Conservation (phyloP, 2,329 filamentous ascomycete genomes). For the Chaetoscypha palmicola region DNA sequence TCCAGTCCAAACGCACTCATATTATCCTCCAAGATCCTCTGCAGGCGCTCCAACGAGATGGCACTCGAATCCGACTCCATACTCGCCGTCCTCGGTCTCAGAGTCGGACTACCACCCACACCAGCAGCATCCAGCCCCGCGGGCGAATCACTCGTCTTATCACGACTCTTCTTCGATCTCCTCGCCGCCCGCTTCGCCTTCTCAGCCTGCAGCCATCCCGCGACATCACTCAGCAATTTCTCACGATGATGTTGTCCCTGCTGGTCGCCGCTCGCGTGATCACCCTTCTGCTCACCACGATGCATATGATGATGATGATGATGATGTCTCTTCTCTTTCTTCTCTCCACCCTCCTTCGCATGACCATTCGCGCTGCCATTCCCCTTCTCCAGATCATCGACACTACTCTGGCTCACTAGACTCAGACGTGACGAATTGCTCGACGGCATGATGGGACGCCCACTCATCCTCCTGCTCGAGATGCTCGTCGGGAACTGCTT, state of each 20-base stretch:
- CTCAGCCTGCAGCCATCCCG: constrained; percentile 78
- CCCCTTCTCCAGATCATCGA: constrained; percentile 23
- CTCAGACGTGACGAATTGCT: constrained; percentile 21
- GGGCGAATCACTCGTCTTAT: constrained; percentile 2
- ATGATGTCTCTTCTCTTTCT: constrained; percentile 10
- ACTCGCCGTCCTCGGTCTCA: constrained; percentile 42
- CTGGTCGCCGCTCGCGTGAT: too few relatives aligned
- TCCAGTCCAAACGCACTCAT: constrained; percentile 36
- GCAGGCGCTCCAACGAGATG: constrained; percentile 70
- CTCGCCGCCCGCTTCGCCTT: constrained; percentile 56
- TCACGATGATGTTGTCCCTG: too few relatives aligned
- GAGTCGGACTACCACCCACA: constrained; percentile 9
- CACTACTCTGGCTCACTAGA: constrained; percentile 19
- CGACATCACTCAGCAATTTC: constrained; percentile 64
- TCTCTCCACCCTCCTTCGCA: constrained; percentile 1
- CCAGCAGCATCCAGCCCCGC: constrained; percentile 3
- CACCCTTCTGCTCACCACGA: constrained; percentile 25
- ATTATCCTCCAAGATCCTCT: constrained; percentile 68
- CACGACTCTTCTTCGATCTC: constrained; percentile 40
- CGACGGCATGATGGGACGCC: constrained; percentile 18
- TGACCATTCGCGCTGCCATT: background rate
- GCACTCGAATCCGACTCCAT: constrained; percentile 60
- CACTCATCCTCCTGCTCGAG: constrained; percentile 22
- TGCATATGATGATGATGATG: constrained; percentile 12
- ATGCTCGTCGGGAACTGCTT: constrained; percentile 25